Percentiles rank a stretch among this genome's conserved stretches.
Conservation (phyloP, 768 basidiomycete species). For the Hemileccinum impolitum region DNA sequence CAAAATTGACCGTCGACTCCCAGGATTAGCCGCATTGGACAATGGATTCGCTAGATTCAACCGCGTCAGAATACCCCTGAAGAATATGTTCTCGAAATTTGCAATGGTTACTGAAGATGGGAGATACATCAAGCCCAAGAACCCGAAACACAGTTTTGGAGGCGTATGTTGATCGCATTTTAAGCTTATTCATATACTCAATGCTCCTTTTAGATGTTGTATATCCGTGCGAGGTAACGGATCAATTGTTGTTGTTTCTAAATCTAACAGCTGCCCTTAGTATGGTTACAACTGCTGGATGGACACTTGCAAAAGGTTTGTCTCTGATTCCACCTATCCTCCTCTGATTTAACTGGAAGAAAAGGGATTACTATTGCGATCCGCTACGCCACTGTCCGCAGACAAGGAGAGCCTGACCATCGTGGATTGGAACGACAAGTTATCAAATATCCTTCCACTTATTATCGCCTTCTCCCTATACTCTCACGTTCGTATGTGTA, state of each 20-base stretch:
- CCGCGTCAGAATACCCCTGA: slow-evolving; percentile 62
- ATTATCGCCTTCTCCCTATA: slow-evolving; percentile 69
- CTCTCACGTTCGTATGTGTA: slow-evolving; percentile 69
- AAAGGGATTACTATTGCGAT: slow-evolving; percentile 54
- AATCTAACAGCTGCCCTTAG: slow-evolving; percentile 29
- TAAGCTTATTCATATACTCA: background rate
- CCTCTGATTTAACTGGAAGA: slow-evolving; percentile 29
- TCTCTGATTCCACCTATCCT: background rate
- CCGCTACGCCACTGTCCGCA: slow-evolving; percentile 67
- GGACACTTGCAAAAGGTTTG: slow-evolving; percentile 63
- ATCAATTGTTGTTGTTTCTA: background rate
- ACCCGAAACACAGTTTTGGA: slow-evolving; percentile 72
- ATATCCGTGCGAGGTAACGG: slow-evolving; percentile 59
- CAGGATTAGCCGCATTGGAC: slow-evolving; percentile 54
- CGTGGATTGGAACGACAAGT: slow-evolving; percentile 62
- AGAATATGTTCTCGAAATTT: slow-evolving; percentile 73
- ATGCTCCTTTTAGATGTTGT: slow-evolving; percentile 53
- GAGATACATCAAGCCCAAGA: slow-evolving; percentile 61
- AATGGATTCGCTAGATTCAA: slow-evolving; percentile 69
- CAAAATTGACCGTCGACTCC: background rate
- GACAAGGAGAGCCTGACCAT: slow-evolving; percentile 55
- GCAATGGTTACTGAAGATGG: slow-evolving; percentile 66
- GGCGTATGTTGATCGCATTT: slow-evolving; percentile 46
- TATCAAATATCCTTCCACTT: slow-evolving; percentile 69
- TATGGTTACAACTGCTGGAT: slow-evolving; percentile 62